Evolutionary conservation across 352 stramenopile species (phyloP).

Genomic region (Phytopythium boreale): DNA sequence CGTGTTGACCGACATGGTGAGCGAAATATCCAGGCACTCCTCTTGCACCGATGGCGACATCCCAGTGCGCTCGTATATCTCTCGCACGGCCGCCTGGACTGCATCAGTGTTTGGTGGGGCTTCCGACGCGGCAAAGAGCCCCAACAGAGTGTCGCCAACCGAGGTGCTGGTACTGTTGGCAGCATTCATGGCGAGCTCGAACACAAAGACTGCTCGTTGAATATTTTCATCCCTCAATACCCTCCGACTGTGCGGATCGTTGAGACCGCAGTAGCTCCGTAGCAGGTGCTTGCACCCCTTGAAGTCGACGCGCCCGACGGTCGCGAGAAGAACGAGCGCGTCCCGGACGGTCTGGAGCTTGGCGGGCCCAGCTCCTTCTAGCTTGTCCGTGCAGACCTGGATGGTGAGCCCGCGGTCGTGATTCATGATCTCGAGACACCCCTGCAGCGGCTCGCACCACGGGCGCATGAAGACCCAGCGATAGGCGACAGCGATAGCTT

Average conservation of each 20-base stretch:
- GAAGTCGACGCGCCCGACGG: background rate
- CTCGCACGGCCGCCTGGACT: background rate
- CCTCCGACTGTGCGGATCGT: no score
- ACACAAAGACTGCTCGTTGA: no score
- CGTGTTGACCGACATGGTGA: background rate
- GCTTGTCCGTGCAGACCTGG: background rate
- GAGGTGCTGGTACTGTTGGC: background rate
- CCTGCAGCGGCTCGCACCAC: background rate
- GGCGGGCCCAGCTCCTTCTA: background rate
- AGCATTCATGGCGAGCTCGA: background rate
- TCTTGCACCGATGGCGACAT: background rate
- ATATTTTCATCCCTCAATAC: background rate
- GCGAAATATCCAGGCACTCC: background rate
- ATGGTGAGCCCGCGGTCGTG: background rate
- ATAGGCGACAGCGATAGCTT: background rate
- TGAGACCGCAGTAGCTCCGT: background rate
- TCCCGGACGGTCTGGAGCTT: background rate
- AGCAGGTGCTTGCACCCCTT: background rate
- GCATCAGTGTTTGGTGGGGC: background rate
- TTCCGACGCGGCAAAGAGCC: background rate
- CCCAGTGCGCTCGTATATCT: background rate
- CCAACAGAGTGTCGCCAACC: background rate
- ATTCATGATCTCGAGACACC: no score
- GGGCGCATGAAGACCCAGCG: background rate
- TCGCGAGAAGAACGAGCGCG: constrained; percentile 2